Conservation (phyloP, 2,329 filamentous ascomycete genomes). For the Cladobotryum protrusum region DNA sequence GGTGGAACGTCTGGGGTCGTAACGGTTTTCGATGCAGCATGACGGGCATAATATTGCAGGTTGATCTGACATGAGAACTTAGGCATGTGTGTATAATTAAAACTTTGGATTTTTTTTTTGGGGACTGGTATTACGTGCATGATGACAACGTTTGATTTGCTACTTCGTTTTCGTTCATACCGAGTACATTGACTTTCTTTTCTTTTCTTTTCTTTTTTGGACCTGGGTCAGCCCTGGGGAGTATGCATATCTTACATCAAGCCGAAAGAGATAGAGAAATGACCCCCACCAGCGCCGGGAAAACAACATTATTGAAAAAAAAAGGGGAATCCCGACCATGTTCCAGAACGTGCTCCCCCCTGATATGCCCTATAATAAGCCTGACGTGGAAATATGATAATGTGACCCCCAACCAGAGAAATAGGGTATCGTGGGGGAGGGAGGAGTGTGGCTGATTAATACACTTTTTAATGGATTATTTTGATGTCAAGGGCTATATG, state of each 20-base stretch:
- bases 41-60: constrained; percentile 12
- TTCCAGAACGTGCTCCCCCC: constrained; percentile 9
- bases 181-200: not conserved
- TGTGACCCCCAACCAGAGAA: too few species aligned
- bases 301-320: not conserved
- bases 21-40: constrained; percentile 49
- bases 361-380: constrained; percentile 12
- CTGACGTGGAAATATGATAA: constrained; percentile 9
- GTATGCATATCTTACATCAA: too few species aligned
- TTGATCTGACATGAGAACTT: constrained; percentile 6
- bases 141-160: too few species aligned
- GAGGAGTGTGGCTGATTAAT: not conserved
- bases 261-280: not conserved
- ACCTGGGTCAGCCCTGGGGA: too few species aligned
- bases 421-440: too few species aligned
- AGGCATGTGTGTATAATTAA: constrained; percentile 5
- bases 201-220: not conserved
- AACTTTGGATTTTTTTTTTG: too few species aligned
- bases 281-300: constrained; percentile 17
- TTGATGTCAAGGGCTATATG: too few species aligned
- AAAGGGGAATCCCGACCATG: constrained; percentile 3
- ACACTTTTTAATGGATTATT: not conserved
- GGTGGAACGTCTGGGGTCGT: constrained; percentile 59
- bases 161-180: too few species aligned
- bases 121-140: too few species aligned